A percentile compares a stretch with the other conserved stretches of the same genome.
Evolutionary conservation across 2,329 filamentous ascomycete species (phyloP).

Genomic region (Aureobasidium sp.): DNA sequence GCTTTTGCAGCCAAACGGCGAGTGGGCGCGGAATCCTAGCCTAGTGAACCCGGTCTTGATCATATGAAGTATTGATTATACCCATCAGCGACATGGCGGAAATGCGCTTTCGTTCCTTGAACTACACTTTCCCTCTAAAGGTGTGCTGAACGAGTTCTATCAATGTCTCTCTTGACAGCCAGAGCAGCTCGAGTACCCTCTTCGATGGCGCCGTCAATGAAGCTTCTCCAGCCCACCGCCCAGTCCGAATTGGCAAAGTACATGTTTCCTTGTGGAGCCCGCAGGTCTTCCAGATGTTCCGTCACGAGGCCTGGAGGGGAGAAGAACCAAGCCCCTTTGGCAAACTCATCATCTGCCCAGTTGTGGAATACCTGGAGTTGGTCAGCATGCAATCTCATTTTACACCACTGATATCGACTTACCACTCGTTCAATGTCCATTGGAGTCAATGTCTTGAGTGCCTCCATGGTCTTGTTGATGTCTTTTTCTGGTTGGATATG

Average conservation of each 20-base stretch:
- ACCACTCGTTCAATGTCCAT: constrained; percentile 17
- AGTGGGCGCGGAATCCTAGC: constrained; percentile 18
- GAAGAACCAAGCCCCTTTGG: constrained; percentile 34
- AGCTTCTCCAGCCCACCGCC: constrained; percentile 39
- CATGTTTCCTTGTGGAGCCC: constrained; percentile 32
- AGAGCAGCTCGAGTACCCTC: constrained; percentile 28
- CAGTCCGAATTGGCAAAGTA: constrained; percentile 40
- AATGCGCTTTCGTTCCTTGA: background rate
- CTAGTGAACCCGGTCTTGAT: constrained; percentile 20
- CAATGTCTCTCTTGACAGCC: constrained; percentile 12
- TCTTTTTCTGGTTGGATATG: constrained; percentile 15
- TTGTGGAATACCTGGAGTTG: constrained; percentile 27
- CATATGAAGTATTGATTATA: background rate
- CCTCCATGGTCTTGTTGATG: constrained; percentile 10
- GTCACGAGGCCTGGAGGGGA: constrained; percentile 23
- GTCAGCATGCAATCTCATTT: background rate
- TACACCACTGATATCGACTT: background rate
- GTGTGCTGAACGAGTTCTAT: background rate
- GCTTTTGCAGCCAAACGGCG: constrained; percentile 23
- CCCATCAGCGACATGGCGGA: background rate
- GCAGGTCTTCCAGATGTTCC: constrained; percentile 31
- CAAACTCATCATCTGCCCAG: constrained; percentile 35
- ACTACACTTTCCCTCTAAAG: background rate
- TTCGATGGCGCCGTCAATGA: constrained; percentile 41
- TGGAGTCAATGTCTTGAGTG: constrained; percentile 1